Evolutionary conservation across 306 rosid genomes (phyloP), one percentile per base, ranked within the genome.

Genomic region (Cucurbita pepo): DNA sequence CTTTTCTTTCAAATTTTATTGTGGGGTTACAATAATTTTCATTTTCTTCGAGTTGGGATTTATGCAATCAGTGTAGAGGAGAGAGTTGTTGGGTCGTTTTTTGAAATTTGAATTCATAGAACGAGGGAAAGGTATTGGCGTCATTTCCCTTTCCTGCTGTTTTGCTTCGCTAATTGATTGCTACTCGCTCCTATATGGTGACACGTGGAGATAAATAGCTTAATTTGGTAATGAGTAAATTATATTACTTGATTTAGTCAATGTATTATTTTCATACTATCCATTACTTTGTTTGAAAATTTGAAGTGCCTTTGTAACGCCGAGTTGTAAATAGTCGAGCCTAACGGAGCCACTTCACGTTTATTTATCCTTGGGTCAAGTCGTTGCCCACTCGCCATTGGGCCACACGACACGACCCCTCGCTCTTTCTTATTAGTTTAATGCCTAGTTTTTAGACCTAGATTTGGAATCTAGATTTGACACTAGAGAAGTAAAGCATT

Each of bases 51-150:
- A 69, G 74, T 69, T 69, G 74, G 40, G 73, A 34, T 69, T 69
- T 48, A 69, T 69, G 57, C 40, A 78, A 54, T 74, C 64, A 59
- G 56, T 18, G 55, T 34, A 47, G 11, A 60, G 43, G 50, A 56
- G 82, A 79, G 81, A 83, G 91, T 74, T 82, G 84, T 16, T 58
- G 81, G 60, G 87, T 89, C 84, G 83, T 36, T 80, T 85, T 87
- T 87, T 84, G 86, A 84, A 90, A 75, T 90, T 90, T 88, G 88
- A 88, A 89, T 79, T 13, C 15, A 71, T 56, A 64, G 74, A 83
- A 86, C 86, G 96, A 90, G 96, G 96, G 94, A 88, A 86, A 84
- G 81, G 15, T 73, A 67, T 81, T 69, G 75, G 81, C 56, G 30
- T 50, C 74, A 69, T 51, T 69, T 69, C 59, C 74, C n/a, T 69